phyloP scores from a whole-genome alignment of 179 eudicot species.

The Drosera spatulata region DNA sequence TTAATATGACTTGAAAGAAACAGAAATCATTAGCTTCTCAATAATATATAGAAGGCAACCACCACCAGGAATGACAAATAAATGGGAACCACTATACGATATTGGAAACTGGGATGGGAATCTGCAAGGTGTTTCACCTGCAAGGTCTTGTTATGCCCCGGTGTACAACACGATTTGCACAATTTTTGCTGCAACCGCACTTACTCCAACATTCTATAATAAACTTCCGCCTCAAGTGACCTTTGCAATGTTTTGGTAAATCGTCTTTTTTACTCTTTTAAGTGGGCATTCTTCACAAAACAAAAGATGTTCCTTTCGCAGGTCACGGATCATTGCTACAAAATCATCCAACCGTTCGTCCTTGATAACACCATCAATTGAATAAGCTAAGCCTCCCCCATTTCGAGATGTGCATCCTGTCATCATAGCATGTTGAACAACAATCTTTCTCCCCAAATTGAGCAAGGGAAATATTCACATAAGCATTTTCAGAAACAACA shows the following conservation, averaged over 20 bases:
- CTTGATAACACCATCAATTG: constrained; percentile 41
- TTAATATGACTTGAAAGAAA: no score
- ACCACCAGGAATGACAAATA: neutral
- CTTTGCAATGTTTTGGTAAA: constrained; percentile 52
- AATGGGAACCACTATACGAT: neutral
- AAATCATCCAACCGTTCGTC: constrained; percentile 53
- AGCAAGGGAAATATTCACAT: constrained; percentile 53
- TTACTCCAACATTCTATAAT: constrained; percentile 35
- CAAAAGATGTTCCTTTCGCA: constrained; percentile 26
- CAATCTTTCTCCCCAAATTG: constrained; percentile 56
- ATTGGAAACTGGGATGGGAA: neutral
- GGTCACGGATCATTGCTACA: constrained; percentile 31
- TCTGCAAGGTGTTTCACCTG: constrained; percentile 19
- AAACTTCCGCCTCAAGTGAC: constrained; percentile 41
- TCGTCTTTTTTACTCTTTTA: constrained; percentile 43
- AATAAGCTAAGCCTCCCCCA: constrained; percentile 56
- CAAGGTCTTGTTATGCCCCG: constrained; percentile 23
- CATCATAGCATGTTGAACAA: constrained; percentile 51
- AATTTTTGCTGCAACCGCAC: constrained; percentile 32
- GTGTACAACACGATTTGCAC: constrained; percentile 34
- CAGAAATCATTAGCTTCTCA: no score
- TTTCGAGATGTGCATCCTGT: constrained; percentile 57
- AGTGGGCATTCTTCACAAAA: constrained; percentile 70
- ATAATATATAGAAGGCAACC: no score
- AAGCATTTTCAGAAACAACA: constrained; percentile 52